Base-by-base conservation (phyloP, 148 eudicot species). In the Rhododendron henanense region DNA sequence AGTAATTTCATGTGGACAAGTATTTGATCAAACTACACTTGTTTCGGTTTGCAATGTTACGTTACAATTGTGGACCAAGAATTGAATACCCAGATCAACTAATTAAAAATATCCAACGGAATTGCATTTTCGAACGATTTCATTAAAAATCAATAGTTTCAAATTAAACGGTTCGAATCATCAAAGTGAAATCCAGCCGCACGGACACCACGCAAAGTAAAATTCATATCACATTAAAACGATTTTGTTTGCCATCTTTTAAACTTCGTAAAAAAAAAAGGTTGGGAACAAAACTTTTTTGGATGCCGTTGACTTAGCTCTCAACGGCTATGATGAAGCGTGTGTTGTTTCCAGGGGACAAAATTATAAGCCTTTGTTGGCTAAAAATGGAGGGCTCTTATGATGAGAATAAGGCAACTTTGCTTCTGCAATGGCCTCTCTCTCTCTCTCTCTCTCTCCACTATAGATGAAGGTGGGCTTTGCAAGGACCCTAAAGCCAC, bases 321-420 rank as follows among this genome's bases (percentile, higher is more conserved):
- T 89, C 86, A 81, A 89, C 88, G 90, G 87, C 81, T 75, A 93
- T 93, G 91, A 93, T 93, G 91, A 92, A 88, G 91, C 88, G 85
- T 92, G 93, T 90, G 92, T 25, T 90, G 85, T 55, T 71, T 48
- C 41, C 31, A 74, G 88, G 90, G 82, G 92, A 91, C 96, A 92
- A 28, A 86, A 92, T 91, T 87, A 93, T 93, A 88, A 82, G 82
- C 89, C 47, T 69, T 86, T 83, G 82, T 87, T 81, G 85, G 83
- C 91, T 63, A 23, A 87, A 82, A 28, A 81, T 55, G 55, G 45
- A 51, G 81, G 48, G 41, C 35, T 74, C 74, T 88, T 78, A 71
- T 86, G 82, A 53, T 65, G 79, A 85, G 82, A 86, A 85, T 79
- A 85, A 88, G 61, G 47, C 65, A 78, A 87, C 88, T 87, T 86